phyloP scores from a whole-genome alignment of 257 asterid genomes.

The Salvia rosmarinus region DNA sequence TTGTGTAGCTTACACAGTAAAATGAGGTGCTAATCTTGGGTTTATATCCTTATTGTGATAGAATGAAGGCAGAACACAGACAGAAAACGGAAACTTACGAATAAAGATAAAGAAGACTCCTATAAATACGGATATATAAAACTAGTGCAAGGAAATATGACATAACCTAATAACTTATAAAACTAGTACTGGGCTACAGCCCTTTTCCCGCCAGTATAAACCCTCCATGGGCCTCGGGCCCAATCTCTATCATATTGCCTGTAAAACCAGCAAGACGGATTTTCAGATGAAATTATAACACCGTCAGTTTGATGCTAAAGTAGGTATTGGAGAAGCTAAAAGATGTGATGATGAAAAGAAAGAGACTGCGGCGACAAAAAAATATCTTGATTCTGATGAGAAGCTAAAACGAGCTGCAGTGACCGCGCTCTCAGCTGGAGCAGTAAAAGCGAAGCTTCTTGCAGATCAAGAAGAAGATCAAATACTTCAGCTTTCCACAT shows the following conservation, averaged over 20 bases:
- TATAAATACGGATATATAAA: too few relatives aligned
- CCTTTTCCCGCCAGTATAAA: too few relatives aligned
- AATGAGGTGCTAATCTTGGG: constrained; percentile 13
- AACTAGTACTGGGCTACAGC: too few relatives aligned
- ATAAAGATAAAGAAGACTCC: too few relatives aligned
- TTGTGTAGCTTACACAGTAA: constrained; percentile 2
- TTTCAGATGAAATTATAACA: constrained; percentile 22
- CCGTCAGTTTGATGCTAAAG: constrained; percentile 29
- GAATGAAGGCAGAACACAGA: too few relatives aligned
- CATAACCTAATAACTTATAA: too few relatives aligned
- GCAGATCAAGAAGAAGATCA: constrained; percentile 94
- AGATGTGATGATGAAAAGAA: constrained; percentile 43
- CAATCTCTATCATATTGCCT: too few relatives aligned
- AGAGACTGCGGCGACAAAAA: constrained; percentile 40
- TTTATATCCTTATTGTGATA: too few relatives aligned
- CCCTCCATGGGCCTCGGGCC: too few relatives aligned
- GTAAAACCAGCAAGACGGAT: constrained; percentile 19
- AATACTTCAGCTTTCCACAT: constrained; percentile 76
- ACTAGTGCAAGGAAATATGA: too few relatives aligned
- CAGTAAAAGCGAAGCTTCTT: constrained; percentile 94
- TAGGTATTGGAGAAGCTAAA: constrained; percentile 49
- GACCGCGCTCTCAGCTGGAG: constrained; percentile 94
- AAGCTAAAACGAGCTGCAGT: constrained; percentile 80
- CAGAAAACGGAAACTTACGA: too few relatives aligned
- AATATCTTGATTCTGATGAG: constrained; percentile 38